phyloP scores from a whole-genome alignment of 2,329 filamentous ascomycete species.

The Cercospora citrullina region DNA sequence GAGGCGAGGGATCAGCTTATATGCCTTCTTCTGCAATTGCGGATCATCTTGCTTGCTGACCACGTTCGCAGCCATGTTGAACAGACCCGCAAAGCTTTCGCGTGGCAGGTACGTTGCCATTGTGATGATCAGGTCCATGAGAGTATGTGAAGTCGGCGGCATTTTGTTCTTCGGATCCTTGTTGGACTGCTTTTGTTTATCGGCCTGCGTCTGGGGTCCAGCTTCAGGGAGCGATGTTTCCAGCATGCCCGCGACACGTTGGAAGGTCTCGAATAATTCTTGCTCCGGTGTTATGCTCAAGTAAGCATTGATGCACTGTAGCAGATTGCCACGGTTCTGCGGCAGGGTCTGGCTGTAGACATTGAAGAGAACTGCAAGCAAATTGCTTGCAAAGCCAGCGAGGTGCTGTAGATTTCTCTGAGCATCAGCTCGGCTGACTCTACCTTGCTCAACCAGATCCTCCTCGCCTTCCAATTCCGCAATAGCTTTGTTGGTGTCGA shows the following conservation, averaged over 20 bases:
- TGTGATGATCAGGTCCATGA: constrained; percentile 96
- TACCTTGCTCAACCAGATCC: constrained; percentile 73
- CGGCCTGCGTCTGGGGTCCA: constrained; percentile 62
- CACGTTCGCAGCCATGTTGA: constrained; percentile 80
- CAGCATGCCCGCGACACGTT: constrained; percentile 81
- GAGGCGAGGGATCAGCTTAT: constrained; percentile 92
- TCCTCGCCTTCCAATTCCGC: constrained; percentile 66
- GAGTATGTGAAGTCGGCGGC: constrained; percentile 88
- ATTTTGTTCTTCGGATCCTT: constrained; percentile 65
- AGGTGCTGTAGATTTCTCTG: constrained; percentile 80
- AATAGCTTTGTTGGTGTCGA: constrained; percentile 89
- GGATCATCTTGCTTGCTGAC: constrained; percentile 80
- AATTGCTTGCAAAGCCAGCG: constrained; percentile 75
- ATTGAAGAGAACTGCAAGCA: constrained; percentile 97
- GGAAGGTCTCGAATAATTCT: constrained; percentile 85
- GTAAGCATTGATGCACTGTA: constrained; percentile 93
- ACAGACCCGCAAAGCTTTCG: constrained; percentile 79
- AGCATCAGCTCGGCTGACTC: constrained; percentile 73
- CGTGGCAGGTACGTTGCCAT: constrained; percentile 91
- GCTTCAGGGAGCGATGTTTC: constrained; percentile 65
- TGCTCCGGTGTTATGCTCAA: constrained; percentile 66
- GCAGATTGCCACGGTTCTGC: constrained; percentile 83
- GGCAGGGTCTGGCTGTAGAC: constrained; percentile 96
- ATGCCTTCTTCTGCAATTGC: constrained; percentile 97
- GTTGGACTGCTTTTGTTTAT: constrained; percentile 57